Conservation (phyloP, 1,284 basidiomycete species). For the Spongispora temasekensis region DNA sequence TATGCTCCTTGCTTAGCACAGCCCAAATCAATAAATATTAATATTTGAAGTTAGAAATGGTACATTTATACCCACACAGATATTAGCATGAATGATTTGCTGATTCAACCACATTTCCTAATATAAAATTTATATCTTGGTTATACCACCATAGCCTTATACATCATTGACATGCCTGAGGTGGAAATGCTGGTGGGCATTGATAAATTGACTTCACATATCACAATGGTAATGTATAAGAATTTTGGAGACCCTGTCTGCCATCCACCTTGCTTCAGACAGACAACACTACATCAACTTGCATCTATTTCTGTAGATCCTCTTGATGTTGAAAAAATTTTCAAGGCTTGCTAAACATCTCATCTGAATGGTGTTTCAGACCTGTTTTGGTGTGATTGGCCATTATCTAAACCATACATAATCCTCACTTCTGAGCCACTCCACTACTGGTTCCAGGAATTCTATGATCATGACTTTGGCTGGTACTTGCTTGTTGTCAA, state of each 20-base stretch:
- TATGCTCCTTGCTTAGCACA: too few species aligned
- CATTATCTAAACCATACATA: background rate
- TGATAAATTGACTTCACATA: background rate
- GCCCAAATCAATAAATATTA: too few species aligned
- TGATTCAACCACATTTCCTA: too few species aligned
- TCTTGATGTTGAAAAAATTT: background rate
- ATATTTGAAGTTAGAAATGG: too few species aligned
- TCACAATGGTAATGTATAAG: background rate
- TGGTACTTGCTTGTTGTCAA: background rate
- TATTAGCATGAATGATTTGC: too few species aligned
- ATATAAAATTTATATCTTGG: background rate
- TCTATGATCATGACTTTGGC: background rate
- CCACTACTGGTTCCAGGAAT: background rate
- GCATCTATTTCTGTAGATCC: background rate
- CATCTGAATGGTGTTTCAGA: background rate
- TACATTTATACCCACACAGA: too few species aligned
- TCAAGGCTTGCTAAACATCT: background rate
- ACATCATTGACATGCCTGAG: background rate
- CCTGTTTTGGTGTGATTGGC: constrained; percentile 5
- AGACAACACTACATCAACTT: background rate
- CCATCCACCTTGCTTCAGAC: background rate
- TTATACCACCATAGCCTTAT: background rate
- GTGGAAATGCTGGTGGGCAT: background rate
- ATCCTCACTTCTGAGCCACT: background rate
- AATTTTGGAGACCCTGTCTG: background rate